These are phyloP conservation scores for Saccharomycopsis olivae DNA, from an alignment of 805 yeast genomes.

Conservation along the genomic window DNA sequence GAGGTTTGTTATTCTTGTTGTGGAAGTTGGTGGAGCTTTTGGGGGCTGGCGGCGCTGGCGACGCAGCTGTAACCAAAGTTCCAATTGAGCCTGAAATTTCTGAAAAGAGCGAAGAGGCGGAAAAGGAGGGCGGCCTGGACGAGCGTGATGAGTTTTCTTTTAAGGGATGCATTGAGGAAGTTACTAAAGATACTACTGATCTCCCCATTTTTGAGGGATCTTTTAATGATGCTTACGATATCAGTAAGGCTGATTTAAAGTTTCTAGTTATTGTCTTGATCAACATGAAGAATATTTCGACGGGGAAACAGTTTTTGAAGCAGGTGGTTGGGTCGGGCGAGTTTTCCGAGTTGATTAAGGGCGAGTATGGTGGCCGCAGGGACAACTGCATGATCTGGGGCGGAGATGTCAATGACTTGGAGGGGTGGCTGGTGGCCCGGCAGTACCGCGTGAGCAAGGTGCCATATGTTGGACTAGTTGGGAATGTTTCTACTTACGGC, in stretches of 20 bases:
- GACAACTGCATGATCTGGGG: conserved; percentile 49
- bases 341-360: conserved; percentile 6
- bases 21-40: conserved; percentile 29
- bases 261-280: conserved; percentile 46
- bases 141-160: conserved; percentile 15
- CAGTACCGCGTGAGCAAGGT: conserved; percentile 39
- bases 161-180: conserved; percentile 18
- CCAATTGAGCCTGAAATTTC: conserved; percentile 10
- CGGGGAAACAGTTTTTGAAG: conserved; percentile 6
- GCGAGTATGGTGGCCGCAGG: conserved; percentile 17
- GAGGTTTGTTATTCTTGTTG: conserved; percentile 33
- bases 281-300: conserved; percentile 6
- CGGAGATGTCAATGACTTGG: conserved; percentile 53
- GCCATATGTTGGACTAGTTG: conserved; percentile 46
- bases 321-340: conserved; percentile 6
- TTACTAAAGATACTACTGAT: conserved; percentile 18
- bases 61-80: not conserved
- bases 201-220: conserved; percentile 24
- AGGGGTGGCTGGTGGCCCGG: conserved; percentile 56
- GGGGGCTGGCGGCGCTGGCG: conserved; percentile 28
- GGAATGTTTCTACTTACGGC: conserved; percentile 35
- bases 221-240: conserved; percentile 33
- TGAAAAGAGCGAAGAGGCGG: not conserved
- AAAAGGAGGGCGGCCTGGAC: conserved; percentile 10
- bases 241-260: conserved; percentile 31